Percentiles rank a stretch among this genome's conserved stretches.
Conservation (phyloP, 1,284 basidiomycete species). For the Wolfiporia cocos region DNA sequence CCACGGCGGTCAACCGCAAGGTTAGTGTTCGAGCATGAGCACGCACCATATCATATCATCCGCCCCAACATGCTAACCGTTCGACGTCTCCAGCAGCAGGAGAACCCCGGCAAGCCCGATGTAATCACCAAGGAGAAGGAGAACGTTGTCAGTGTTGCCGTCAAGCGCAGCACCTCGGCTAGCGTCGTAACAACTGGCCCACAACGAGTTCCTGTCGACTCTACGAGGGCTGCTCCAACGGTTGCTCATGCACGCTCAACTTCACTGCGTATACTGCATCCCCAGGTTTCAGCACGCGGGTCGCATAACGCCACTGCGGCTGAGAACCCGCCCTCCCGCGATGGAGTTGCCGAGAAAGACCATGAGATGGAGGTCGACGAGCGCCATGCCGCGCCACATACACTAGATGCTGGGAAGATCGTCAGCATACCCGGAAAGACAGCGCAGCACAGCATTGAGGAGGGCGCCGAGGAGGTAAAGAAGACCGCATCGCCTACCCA, state of each 20-base stretch:
- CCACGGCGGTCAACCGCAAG: slow-evolving; percentile 67
- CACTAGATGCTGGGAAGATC: slow-evolving; percentile 15
- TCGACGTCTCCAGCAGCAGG: no score
- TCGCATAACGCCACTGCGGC: slow-evolving; percentile 30
- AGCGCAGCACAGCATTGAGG: slow-evolving; percentile 21
- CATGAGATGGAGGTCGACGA: slow-evolving; percentile 60
- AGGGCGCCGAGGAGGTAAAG: slow-evolving; percentile 34
- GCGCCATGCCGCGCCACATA: slow-evolving; percentile 8
- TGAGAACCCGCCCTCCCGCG: slow-evolving; percentile 29
- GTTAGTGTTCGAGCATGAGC: slow-evolving; percentile 25
- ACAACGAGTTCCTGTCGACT: slow-evolving; percentile 63
- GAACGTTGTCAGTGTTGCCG: slow-evolving; percentile 39
- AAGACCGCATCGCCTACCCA: slow-evolving; percentile 24
- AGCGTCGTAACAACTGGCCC: slow-evolving; percentile 52
- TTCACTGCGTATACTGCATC: slow-evolving; percentile 19
- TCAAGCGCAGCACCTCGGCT: slow-evolving; percentile 57
- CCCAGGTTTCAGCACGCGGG: slow-evolving; percentile 19
- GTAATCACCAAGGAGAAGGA: slow-evolving; percentile 41
- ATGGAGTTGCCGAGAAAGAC: slow-evolving; percentile 33
- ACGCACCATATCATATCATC: slow-evolving; percentile 7
- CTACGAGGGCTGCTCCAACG: slow-evolving; percentile 40
- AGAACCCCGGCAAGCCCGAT: slow-evolving; percentile 34
- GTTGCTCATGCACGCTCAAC: slow-evolving; percentile 34
- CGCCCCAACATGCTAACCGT: no score
- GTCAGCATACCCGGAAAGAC: no score